Evolutionary conservation across 306 rosid species (phyloP).

Genomic region (Fagus crenata): DNA sequence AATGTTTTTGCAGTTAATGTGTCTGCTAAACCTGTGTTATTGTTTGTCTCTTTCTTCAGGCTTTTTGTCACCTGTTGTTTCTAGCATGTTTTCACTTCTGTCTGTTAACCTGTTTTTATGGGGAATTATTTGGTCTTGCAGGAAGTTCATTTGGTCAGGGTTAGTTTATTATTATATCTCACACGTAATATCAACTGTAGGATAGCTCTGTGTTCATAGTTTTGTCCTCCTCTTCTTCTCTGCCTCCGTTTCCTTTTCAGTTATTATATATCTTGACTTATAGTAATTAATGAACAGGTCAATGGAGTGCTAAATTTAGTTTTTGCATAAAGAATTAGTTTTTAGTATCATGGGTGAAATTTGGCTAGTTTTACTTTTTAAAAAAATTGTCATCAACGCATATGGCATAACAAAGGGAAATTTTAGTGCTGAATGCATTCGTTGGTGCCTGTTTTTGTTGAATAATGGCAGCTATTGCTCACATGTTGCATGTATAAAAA

Average conservation of each 20-base stretch:
- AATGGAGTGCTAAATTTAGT: not conserved
- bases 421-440: not conserved
- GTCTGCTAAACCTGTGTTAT: not conserved
- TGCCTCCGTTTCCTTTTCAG: too few species aligned
- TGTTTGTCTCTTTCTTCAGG: not conserved
- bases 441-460: not conserved
- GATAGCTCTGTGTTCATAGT: too few species aligned
- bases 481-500: not conserved
- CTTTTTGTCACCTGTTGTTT: not conserved
- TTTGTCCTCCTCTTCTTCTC: too few species aligned
- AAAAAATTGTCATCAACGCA: not conserved
- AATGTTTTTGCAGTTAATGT: not conserved
- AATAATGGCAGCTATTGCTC: conserved; percentile 4
- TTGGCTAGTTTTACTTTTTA: not conserved
- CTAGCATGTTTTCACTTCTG: not conserved
- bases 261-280: too few species aligned
- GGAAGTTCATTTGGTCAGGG: not conserved
- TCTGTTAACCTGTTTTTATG: not conserved
- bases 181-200: too few species aligned
- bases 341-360: not conserved
- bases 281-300: not conserved
- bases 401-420: not conserved
- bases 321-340: not conserved
- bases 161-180: too few species aligned
- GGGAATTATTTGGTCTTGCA: not conserved